These are phyloP conservation scores for Ustilago lituana DNA, from an alignment of 1,284 basidiomycete genomes.

Conservation along the genomic window DNA sequence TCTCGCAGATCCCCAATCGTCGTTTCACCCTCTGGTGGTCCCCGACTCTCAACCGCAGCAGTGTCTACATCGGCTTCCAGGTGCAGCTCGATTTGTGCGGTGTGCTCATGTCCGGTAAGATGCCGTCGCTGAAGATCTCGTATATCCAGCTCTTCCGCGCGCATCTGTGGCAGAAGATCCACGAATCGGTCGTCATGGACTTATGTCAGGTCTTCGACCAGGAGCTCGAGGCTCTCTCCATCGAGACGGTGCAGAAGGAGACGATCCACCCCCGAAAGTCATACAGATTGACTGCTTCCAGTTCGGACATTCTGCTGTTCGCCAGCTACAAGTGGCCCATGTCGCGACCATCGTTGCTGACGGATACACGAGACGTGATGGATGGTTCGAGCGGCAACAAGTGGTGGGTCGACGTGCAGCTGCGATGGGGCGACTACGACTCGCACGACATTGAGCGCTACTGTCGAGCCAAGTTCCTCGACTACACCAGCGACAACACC, in stretches of 20 bases:
- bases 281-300: conserved; percentile 99
- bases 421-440: conserved; percentile 99
- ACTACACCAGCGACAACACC: conserved; percentile 80
- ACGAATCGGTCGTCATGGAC: conserved; percentile 91
- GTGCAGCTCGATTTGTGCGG: conserved; percentile 97
- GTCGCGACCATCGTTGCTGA: conserved; percentile 91
- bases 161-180: conserved; percentile 90
- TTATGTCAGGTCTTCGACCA: conserved; percentile 96
- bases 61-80: conserved; percentile 99
- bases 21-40: conserved; percentile 99
- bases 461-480: conserved; percentile 96
- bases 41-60: conserved; percentile 92
- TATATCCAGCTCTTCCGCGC: conserved; percentile 99
- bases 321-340: conserved; percentile 94
- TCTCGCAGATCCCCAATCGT: conserved; percentile 98
- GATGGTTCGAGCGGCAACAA: conserved; percentile 98
- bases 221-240: conserved; percentile 95
- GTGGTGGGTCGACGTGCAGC: conserved; percentile 97
- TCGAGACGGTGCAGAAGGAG: conserved; percentile 99
- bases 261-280: conserved; percentile 98
- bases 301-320: conserved; percentile 94
- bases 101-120: conserved; percentile 88
- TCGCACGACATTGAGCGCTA: conserved; percentile 82
- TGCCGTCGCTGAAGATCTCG: conserved; percentile 80
- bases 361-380: conserved; percentile 93